Evolutionary conservation across 2,329 filamentous ascomycete species (phyloP).

Genomic region (Penicillium freii): DNA sequence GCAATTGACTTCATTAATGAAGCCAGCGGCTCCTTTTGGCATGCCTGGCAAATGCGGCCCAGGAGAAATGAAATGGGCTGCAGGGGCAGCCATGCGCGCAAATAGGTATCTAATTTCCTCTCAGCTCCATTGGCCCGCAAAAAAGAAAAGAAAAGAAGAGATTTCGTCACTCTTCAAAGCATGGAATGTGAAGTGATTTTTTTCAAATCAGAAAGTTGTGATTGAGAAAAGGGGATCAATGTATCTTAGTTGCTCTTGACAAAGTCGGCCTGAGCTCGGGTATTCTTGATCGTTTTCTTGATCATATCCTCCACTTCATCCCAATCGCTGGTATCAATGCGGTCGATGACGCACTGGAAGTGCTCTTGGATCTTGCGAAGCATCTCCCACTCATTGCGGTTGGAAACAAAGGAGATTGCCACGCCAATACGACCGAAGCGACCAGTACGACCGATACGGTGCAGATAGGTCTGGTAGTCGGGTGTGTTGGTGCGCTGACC

Average conservation of each 20-base stretch:
- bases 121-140: conserved; percentile 7
- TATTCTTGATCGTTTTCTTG: conserved; percentile 71
- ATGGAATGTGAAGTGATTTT: conserved; percentile 7
- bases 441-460: conserved; percentile 95
- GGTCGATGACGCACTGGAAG: conserved; percentile 77
- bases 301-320: conserved; percentile 81
- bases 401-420: conserved; percentile 90
- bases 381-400: conserved; percentile 75
- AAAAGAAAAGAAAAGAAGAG: conserved; percentile 22
- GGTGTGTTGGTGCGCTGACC: conserved; percentile 63
- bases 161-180: conserved; percentile 33
- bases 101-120: conserved; percentile 37
- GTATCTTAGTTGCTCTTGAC: conserved; percentile 10
- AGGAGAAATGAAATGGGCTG: conserved; percentile 2
- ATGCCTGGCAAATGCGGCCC: neutral
- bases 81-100: conserved; percentile 9
- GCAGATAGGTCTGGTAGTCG: conserved; percentile 93
- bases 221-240: neutral
- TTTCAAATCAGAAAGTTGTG: neutral
- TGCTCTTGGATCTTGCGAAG: conserved; percentile 75
- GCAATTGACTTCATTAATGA: neutral
- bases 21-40: neutral
- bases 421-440: conserved; percentile 96
- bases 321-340: conserved; percentile 84
- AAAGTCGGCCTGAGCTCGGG: conserved; percentile 43